Evolutionary conservation across 371 early-diverging fungal genomes (phyloP), one percentile per base, ranked within the genome.

Genomic region (Chytridium lagenaria): DNA sequence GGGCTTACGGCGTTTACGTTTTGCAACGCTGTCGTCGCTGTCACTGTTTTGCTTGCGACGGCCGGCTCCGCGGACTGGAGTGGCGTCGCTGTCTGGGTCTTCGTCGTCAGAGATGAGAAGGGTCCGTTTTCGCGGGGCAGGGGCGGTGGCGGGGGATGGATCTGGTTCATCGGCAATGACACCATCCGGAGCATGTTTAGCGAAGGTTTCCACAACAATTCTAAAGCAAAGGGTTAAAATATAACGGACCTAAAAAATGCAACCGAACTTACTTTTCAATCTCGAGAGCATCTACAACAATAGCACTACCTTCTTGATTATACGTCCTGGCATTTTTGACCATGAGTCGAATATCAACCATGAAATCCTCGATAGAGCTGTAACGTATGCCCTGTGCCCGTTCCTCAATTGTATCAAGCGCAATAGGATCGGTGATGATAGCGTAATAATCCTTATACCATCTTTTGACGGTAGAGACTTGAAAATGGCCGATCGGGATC

Each of bases 321-420:
- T 92, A 94, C 12, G 83, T 87, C 72, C 88, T 90, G 0, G 95
- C 95, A 75, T 94, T 94, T 0, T 81, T 75, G 36, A 92, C 89
- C 91, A 94, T 91, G 15, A 89, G 77, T 0, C 87, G 83, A 33
- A 92, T 74, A 80, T 95, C 95, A 2, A 77, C 78, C 37, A 86
- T 84, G 51, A 92, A 87, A 10, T 87, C 81, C 0, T 84, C 82
- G 38, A 91, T 38, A 0, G 84, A 76, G 22, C 67, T 69, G 79
- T 94, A 93, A 37, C 79, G 74, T 1, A 70, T 36, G 15, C 63
- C 59, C 37, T 77, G 74, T 51, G 80, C 73, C n/a, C 81, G 78
- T 30, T 71, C 69, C 38, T 76, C 40, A 39, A 86, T 84, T 71
- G 78, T 75, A 50, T 80, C 77, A n/a, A 88, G n/a, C 23, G 86